These are phyloP conservation scores for Hevea brasiliensis DNA, from an alignment of 345 rosid species.

Conservation along the genomic window DNA sequence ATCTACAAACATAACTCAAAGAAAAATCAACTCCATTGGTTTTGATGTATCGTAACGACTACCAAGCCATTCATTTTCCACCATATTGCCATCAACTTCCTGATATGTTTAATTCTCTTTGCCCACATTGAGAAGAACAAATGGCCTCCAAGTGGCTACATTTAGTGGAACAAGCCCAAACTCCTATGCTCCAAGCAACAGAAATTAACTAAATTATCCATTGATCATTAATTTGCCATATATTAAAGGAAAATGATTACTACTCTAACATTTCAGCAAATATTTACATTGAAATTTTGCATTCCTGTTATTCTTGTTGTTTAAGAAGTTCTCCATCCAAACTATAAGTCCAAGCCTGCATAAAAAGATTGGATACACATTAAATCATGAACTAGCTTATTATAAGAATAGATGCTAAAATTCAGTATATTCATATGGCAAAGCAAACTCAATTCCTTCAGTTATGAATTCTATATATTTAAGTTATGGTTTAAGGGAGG, in stretches of 20 bases:
- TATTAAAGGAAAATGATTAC: conserved; percentile 7
- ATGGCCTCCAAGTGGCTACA: conserved; percentile 87
- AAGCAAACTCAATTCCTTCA: too few relatives aligned
- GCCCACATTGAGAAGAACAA: conserved; percentile 69
- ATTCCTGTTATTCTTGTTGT: conserved; percentile 66
- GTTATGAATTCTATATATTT: too few relatives aligned
- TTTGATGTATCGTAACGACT: conserved; percentile 54
- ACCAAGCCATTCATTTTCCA: conserved; percentile 81
- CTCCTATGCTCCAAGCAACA: conserved; percentile 50
- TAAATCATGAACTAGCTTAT: not conserved
- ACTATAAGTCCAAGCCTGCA: conserved; percentile 89
- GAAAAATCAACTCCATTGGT: conserved; percentile 60
- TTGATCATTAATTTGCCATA: not conserved
- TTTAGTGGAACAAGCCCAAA: conserved; percentile 70
- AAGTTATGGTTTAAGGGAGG: too few relatives aligned
- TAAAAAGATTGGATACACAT: not conserved
- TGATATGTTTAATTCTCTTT: conserved; percentile 22
- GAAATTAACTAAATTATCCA: conserved; percentile 23
- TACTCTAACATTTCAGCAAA: conserved; percentile 30
- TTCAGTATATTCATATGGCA: too few relatives aligned
- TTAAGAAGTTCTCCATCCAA: conserved; percentile 77
- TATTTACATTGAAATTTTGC: conserved; percentile 54
- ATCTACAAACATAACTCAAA: conserved; percentile 66
- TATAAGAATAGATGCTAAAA: too few relatives aligned
- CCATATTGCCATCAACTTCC: conserved; percentile 29